Percentiles rank a stretch among this genome's conserved stretches.
Conservation (phyloP, 176 grass and related monocot species). For the Avena sativa region DNA sequence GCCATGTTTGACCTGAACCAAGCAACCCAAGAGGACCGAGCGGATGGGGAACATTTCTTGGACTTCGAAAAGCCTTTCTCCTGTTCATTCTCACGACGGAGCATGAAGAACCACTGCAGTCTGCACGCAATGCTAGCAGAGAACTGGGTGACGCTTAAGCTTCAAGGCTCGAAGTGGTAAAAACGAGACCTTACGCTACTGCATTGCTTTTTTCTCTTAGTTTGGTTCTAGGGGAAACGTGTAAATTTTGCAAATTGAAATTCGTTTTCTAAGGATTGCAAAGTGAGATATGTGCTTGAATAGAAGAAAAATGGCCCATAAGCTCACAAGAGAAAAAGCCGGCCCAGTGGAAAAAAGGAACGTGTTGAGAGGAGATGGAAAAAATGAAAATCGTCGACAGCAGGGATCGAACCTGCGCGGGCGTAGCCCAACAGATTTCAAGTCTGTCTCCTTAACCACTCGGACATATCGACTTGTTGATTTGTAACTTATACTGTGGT, state of each 20-base stretch:
- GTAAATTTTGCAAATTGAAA: too few species aligned
- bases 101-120: too few species aligned
- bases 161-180: too few species aligned
- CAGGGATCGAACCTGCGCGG: slow-evolving; percentile 59
- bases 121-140: too few species aligned
- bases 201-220: too few species aligned
- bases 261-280: too few species aligned
- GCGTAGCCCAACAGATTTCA: slow-evolving; percentile 98
- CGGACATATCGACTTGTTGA: slow-evolving; percentile 74
- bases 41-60: not conserved
- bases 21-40: not conserved
- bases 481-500: too few species aligned
- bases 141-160: too few species aligned
- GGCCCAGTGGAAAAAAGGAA: not conserved
- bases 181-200: too few species aligned
- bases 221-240: too few species aligned
- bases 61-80: not conserved
- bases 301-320: too few species aligned
- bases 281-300: too few species aligned
- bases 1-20: not conserved
- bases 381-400: not conserved
- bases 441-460: slow-evolving; percentile 99
- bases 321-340: not conserved
- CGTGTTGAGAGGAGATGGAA: not conserved
- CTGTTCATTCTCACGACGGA: not conserved